A percentile compares a stretch with the other conserved stretches of the same genome.
Evolutionary conservation across 2,329 filamentous ascomycete species (phyloP).

Genomic region (Pseudopithomyces chartarum): DNA sequence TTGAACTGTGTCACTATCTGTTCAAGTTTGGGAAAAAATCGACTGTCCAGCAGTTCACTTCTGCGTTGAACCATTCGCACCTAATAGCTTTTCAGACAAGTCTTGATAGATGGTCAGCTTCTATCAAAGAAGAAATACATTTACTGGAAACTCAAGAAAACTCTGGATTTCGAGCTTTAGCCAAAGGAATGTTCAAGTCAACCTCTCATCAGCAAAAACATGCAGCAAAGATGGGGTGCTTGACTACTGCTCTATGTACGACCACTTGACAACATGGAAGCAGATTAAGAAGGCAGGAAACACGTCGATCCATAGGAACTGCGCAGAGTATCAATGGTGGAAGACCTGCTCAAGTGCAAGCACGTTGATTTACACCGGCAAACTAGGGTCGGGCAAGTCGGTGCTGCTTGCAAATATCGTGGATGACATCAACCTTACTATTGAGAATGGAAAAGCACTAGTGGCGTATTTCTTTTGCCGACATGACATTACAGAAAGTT

Average conservation of each 20-base stretch:
- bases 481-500: constrained; percentile 27
- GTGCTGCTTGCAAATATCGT: constrained; percentile 53
- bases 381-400: constrained; percentile 53
- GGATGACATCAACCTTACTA: constrained; percentile 23
- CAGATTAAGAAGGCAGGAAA: constrained; percentile 48
- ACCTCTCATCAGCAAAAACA: constrained; percentile 5
- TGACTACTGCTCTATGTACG: constrained; percentile 49
- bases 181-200: not conserved
- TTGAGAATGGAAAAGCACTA: not conserved
- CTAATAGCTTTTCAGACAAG: constrained; percentile 39
- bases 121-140: constrained; percentile 45
- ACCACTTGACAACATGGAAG: constrained; percentile 50
- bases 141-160: constrained; percentile 33
- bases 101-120: constrained; percentile 40
- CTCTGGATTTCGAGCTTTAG: constrained; percentile 8
- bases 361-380: constrained; percentile 47
- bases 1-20: constrained; percentile 46
- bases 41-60: constrained; percentile 33
- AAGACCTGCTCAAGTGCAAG: constrained; percentile 21
- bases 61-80: constrained; percentile 36
- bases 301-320: constrained; percentile 27
- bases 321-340: constrained; percentile 34
- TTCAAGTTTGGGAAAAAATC: constrained; percentile 45
- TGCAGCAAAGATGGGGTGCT: constrained; percentile 38
- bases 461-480: constrained; percentile 35